phyloP scores from a whole-genome alignment of 208 protist species.

The Trichomonas vaginalis region DNA sequence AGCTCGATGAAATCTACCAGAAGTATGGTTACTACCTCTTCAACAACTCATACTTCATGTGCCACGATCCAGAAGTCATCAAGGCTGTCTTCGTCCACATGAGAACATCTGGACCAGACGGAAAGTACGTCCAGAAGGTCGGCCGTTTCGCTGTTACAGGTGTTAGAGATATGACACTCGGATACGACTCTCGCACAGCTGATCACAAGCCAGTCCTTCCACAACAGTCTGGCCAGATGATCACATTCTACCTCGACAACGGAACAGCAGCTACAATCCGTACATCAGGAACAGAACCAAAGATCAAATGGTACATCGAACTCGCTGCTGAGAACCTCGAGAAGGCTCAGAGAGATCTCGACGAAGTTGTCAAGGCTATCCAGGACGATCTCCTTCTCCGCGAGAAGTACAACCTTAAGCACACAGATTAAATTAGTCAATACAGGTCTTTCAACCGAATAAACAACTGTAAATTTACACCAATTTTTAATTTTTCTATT shows the following conservation, averaged over 20 bases:
- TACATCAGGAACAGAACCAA: constrained; percentile 14
- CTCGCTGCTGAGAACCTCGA: background rate
- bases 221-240: background rate
- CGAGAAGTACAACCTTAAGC: constrained; percentile 13
- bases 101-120: background rate
- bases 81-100: background rate
- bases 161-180: background rate
- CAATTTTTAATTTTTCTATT: no score
- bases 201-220: background rate
- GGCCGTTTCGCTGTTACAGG: background rate
- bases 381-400: background rate
- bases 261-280: background rate
- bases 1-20: background rate
- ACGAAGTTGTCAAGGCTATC: background rate
- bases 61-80: background rate
- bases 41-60: background rate
- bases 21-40: background rate
- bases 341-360: background rate
- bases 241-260: constrained; percentile 13
- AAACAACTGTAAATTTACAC: no score
- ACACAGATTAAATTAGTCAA: constrained; percentile 4
- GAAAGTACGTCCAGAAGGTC: background rate
- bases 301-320: constrained; percentile 18
- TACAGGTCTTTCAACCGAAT: no score
- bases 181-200: background rate